Evolutionary conservation across 164 flowering plant species (phyloP), one percentile per base, ranked within the genome.

Genomic region (Litsea cubeba): DNA sequence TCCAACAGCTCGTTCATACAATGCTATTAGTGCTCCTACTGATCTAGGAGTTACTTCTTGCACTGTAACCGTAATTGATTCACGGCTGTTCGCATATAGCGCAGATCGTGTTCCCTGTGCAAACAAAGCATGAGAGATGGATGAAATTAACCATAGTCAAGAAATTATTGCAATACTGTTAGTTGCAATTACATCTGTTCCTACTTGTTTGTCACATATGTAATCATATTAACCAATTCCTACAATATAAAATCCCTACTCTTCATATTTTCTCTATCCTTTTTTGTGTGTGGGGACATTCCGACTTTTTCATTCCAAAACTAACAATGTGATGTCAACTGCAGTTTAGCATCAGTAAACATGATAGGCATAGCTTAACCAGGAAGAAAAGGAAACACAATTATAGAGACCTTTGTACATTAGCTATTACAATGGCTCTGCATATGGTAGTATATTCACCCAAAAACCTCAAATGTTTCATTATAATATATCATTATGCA

Each of bases 1-100:
- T 68, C 99, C 99, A 81, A 95, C 99, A 50, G 99, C 99, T 82
- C 99, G 86, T 74, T 95, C 99, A 76, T 95, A 95, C 32, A 95
- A 85, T 62, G 96, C 99, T 73, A 95, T 69, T 64, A 93, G 72
- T 71, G 93, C 97, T 69, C 99, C 97, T n/a, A 91, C 97, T 57
- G 99, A 84, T 81, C 93, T 88, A 50, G 99, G 96, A 58, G 92
- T 93, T 74, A 95, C 97, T 81, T 95, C 97, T 83, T 95, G 86
- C 49, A 95, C 93, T 26, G 99, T 93, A 68, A 93, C 99, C 22
- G 94, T 88, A 68, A 93, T 85, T 12, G 97, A 91, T 76, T 91
- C 98, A 23, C 97, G 84, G 74, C 87, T 78, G 74, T 91, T 93
- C 46, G 91, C 81, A 84, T 91, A 93, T 15, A 93, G 83, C 73